Evolutionary conservation across 1,284 basidiomycete genomes (phyloP), one percentile per base, ranked within the genome.

Genomic region (Golubevia sp.): DNA sequence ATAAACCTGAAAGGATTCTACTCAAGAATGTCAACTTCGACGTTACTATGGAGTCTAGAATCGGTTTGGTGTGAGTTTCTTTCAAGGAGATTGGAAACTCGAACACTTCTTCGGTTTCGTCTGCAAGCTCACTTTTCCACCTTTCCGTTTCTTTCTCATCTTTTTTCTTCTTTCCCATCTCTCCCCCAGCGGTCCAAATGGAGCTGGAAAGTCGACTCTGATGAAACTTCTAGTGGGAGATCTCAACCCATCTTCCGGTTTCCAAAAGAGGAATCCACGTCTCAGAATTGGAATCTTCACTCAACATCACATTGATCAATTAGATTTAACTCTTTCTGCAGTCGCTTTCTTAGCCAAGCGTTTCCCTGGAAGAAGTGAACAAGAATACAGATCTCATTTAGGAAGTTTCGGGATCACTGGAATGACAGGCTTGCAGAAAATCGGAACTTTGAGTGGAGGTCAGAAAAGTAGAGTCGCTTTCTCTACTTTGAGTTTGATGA

Each of bases 351-450:
- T 99, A 27, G 92, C 93, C 20, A 89, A 90, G 49, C 92, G 89
- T 77, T 97, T 92, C 86, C 97, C 97, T 0, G 97, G 97, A 1
- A 92, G 91, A 85, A 93, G 90, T 3, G 97, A 98, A 84, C 96
- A 98, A 83, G 97, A 99, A 84, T 99, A 99, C 84, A 89, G 97
- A 68, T 86, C 86, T 48, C 96, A 98, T 86, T 87, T 99, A 15
- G 97, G 97, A n/a, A 93, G 94, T 64, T 99, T 99, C 86, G 96
- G 97, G 74, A 97, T 98, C 78, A 97, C 93, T 66, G 96, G 95
- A 61, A 91, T 96, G 88, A 97, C 94, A 1, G 94, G 94, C 88
- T 90, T 96, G n/a, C 91, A 90, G 83, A 84, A 86, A 84, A 88
- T 87, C 58, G 86, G 85, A 0, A 87, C 87, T 8, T 70, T 87